These are phyloP conservation scores for Saksenaea vasiformis DNA, from an alignment of 371 early-diverging fungal species.

Conservation along the genomic window DNA sequence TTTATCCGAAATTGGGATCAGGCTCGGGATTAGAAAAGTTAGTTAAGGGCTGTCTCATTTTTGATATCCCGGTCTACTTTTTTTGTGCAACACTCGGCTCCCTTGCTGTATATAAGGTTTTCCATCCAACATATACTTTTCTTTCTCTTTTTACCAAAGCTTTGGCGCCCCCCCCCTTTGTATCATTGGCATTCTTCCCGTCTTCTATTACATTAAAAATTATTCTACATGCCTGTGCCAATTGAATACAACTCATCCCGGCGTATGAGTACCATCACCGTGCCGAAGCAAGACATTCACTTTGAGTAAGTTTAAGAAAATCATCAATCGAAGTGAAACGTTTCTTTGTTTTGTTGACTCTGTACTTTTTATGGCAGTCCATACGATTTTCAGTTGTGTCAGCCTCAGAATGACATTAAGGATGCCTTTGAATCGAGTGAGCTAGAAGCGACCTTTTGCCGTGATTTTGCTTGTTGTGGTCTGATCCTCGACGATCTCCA, in stretches of 20 bases:
- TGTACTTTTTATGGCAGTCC: slow-evolving; percentile 17
- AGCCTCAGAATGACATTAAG: slow-evolving; percentile 34
- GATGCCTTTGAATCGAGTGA: slow-evolving; percentile 78
- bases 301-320: slow-evolving; percentile 31
- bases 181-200: not conserved
- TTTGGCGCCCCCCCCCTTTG: not conserved
- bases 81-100: slow-evolving; percentile 4
- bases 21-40: not conserved
- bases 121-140: not conserved
- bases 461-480: slow-evolving; percentile 92
- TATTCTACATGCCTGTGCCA: slow-evolving; percentile 38
- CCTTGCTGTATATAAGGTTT: slow-evolving; percentile 5
- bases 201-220: not conserved
- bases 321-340: not conserved
- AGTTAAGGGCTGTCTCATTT: not conserved
- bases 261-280: slow-evolving; percentile 45
- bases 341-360: not conserved
- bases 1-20: slow-evolving; percentile 3
- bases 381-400: slow-evolving; percentile 40
- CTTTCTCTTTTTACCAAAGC: not conserved
- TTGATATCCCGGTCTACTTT: not conserved
- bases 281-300: slow-evolving; percentile 41
- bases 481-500: slow-evolving; percentile 79
- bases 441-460: slow-evolving; percentile 85
- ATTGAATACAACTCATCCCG: slow-evolving; percentile 36